A percentile compares a stretch with the other conserved stretches of the same genome.
These are phyloP conservation scores for Hypoxylon fuscum DNA, from an alignment of 495 filamentous ascomycete species.

Conservation along the genomic window DNA sequence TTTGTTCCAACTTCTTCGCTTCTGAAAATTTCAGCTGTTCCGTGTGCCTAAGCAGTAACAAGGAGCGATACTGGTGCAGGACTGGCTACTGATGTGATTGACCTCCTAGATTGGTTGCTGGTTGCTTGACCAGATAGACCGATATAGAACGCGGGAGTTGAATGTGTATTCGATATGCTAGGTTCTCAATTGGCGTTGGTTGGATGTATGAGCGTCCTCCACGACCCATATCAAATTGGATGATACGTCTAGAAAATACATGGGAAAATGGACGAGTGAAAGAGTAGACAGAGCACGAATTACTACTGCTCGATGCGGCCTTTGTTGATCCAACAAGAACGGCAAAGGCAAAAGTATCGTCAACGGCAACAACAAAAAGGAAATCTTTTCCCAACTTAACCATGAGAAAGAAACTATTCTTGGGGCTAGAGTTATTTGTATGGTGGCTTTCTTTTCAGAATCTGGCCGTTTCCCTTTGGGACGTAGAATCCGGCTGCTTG, in stretches of 20 bases:
- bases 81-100: slow-evolving; percentile 15
- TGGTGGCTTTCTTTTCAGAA: slow-evolving; percentile 34
- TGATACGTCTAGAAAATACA: slow-evolving; percentile 9
- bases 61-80: slow-evolving; percentile 15
- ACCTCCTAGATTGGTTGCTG: slow-evolving; percentile 4
- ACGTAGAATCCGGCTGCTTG: slow-evolving; percentile 31
- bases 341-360: slow-evolving; percentile 12
- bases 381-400: slow-evolving; percentile 18
- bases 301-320: slow-evolving; percentile 30
- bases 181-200: not conserved
- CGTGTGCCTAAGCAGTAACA: slow-evolving; percentile 19
- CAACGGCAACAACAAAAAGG: slow-evolving; percentile 37
- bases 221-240: slow-evolving; percentile 11
- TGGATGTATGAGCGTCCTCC: slow-evolving; percentile 15
- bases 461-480: slow-evolving; percentile 18
- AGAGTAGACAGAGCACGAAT: slow-evolving; percentile 13
- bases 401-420: slow-evolving; percentile 34
- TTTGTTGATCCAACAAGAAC: slow-evolving; percentile 37
- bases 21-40: slow-evolving; percentile 19
- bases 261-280: slow-evolving; percentile 12
- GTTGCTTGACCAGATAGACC: slow-evolving; percentile 1
- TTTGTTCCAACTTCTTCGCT: slow-evolving; percentile 37
- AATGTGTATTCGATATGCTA: slow-evolving; percentile 2
- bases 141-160: not conserved
- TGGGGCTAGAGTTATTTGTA: slow-evolving; percentile 47